A percentile compares a stretch with the other conserved stretches of the same genome.
Evolutionary conservation across 805 yeast species (phyloP).

Genomic region (Yamadazyma tumulicola): DNA sequence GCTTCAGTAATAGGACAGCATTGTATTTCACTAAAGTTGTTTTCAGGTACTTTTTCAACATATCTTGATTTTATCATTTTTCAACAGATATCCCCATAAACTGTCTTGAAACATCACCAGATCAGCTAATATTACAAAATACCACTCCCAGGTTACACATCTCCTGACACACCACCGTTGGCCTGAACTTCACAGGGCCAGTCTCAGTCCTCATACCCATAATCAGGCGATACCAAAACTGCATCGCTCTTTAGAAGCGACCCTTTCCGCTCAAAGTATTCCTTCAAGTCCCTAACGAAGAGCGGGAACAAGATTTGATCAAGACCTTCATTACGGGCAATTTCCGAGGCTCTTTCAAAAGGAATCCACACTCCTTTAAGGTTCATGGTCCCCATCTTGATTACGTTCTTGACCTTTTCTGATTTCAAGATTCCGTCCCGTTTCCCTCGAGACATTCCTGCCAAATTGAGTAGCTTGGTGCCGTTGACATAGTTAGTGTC

Average conservation of each 20-base stretch:
- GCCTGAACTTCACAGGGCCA: too few relatives aligned
- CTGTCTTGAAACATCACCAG: too few relatives aligned
- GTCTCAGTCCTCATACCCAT: too few relatives aligned
- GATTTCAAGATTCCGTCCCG: conserved; percentile 38
- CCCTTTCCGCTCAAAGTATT: conserved; percentile 24
- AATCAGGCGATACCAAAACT: too few relatives aligned
- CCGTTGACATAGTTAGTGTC: conserved; percentile 36
- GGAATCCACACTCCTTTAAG: conserved; percentile 43
- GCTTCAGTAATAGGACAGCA: too few relatives aligned
- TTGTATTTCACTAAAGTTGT: too few relatives aligned
- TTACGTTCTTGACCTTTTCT: conserved; percentile 28
- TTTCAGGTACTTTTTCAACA: too few relatives aligned
- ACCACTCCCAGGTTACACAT: too few relatives aligned
- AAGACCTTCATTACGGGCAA: conserved; percentile 39
- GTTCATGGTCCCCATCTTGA: conserved; percentile 37
- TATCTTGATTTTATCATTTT: too few relatives aligned
- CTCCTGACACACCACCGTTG: too few relatives aligned
- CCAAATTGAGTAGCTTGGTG: conserved; percentile 35
- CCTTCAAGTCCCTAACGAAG: conserved; percentile 28
- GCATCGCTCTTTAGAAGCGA: conserved; percentile 7
- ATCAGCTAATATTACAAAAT: too few relatives aligned
- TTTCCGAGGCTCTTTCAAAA: conserved; percentile 34
- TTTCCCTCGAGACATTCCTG: conserved; percentile 39
- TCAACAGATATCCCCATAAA: too few relatives aligned
- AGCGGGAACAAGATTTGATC: conserved; percentile 30